A percentile compares a stretch with the other conserved stretches of the same genome.
Conservation (phyloP, 202 grass and related monocot genomes). For the Eragrostis tef region DNA sequence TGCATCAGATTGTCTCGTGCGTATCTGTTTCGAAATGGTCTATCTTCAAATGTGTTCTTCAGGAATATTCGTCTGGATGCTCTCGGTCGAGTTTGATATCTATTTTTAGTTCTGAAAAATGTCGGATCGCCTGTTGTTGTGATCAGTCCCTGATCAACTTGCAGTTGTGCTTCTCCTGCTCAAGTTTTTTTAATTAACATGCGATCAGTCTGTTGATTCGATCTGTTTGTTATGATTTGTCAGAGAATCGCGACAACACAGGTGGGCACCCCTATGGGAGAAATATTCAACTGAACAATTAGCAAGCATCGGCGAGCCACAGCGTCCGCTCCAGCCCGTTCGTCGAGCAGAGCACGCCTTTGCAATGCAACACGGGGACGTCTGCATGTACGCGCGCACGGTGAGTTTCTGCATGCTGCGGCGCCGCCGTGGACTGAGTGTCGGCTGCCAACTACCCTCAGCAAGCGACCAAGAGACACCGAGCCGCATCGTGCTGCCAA, state of each 20-base stretch:
- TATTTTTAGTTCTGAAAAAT: no score
- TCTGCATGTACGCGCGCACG: background rate
- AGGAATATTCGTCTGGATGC: background rate
- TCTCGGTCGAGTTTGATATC: background rate
- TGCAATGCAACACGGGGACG: background rate
- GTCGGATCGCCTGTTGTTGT: background rate
- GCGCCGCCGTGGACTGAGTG: background rate
- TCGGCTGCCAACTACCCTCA: background rate
- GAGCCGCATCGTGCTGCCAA: background rate
- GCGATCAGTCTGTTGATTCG: background rate
- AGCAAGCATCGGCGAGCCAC: background rate
- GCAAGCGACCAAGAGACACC: no score
- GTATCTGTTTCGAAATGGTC: background rate
- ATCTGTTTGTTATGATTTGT: background rate
- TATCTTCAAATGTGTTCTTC: background rate
- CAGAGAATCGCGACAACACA: background rate
- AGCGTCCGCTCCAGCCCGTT: background rate
- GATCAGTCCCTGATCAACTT: background rate
- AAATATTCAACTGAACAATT: no score
- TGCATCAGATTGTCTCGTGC: no score
- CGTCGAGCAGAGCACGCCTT: background rate
- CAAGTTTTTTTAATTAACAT: background rate
- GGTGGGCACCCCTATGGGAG: no score
- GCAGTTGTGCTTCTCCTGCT: background rate
- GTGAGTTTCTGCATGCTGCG: background rate